phyloP scores from a whole-genome alignment of 2,329 filamentous ascomycete genomes.

The Colletotrichum phormii region DNA sequence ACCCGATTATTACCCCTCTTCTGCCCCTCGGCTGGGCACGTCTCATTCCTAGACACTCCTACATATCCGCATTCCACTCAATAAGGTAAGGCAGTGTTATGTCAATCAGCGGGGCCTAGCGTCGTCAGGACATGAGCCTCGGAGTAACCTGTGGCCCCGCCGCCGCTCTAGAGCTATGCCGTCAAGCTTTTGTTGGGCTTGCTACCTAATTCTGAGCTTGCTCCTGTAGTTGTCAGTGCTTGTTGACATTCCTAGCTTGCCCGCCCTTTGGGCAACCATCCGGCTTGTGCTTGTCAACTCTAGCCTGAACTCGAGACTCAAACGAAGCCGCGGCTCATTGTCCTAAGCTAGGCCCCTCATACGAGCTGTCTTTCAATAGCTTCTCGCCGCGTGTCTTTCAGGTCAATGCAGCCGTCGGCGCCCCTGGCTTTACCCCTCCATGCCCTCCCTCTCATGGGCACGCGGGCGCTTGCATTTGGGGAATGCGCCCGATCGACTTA shows the following conservation, averaged over 20 bases:
- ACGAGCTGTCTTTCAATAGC: not conserved
- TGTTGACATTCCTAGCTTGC: conserved; percentile 10
- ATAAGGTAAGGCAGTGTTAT: conserved; percentile 12
- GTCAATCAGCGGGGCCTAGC: conserved; percentile 26
- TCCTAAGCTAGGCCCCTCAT: conserved; percentile 1
- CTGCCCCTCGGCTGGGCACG: conserved; percentile 13
- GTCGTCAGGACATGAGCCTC: conserved; percentile 14
- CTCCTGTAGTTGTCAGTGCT: not conserved
- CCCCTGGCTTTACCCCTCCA: not conserved
- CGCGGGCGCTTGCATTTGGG: conserved; percentile 9
- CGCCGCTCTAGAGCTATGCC: conserved; percentile 11
- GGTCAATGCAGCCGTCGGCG: conserved; percentile 5
- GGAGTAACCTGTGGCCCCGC: conserved; percentile 12
- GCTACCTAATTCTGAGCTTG: not conserved
- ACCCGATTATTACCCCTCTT: conserved; percentile 11
- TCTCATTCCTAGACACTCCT: conserved; percentile 11
- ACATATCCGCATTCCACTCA: conserved; percentile 31
- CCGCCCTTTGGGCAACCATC: not conserved
- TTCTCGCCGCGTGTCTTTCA: conserved; percentile 12
- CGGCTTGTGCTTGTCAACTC: not conserved
- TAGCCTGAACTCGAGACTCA: not conserved
- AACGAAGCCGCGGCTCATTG: not conserved
- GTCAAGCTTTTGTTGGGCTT: conserved; percentile 31
- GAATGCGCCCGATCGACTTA: conserved; percentile 6
- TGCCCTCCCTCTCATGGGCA: not conserved